Evolutionary conservation across 306 rosid species (phyloP).

Genomic region (Hylodesmum podocarpum): DNA sequence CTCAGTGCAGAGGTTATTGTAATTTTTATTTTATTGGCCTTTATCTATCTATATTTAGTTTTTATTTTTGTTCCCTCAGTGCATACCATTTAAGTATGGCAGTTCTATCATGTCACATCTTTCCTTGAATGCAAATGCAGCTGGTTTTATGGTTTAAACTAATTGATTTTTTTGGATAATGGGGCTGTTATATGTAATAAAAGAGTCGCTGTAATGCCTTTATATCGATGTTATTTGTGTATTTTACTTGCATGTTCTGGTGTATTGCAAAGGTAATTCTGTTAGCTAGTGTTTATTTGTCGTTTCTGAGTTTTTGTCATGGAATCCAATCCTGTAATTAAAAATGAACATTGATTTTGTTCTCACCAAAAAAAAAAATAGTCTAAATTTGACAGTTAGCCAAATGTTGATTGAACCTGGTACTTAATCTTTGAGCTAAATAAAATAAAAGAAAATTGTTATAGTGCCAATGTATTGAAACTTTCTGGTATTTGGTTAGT

Average conservation of each 20-base stretch:
- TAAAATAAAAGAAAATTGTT: not conserved
- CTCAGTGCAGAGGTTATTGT: constrained; percentile 68
- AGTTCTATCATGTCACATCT: not conserved
- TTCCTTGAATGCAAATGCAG: constrained; percentile 5
- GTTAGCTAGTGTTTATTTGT: not conserved
- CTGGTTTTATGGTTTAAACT: not conserved
- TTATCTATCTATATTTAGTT: constrained; percentile 5
- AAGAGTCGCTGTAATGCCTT: not conserved
- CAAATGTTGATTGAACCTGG: not conserved
- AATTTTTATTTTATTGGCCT: constrained; percentile 4
- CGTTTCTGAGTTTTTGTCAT: not conserved
- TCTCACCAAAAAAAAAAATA: not conserved
- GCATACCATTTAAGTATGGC: not conserved
- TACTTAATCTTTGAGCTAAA: not conserved
- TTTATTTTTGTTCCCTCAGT: not conserved
- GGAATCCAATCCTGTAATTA: not conserved
- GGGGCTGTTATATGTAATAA: not conserved
- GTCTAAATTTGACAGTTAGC: not conserved
- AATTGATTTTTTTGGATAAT: not conserved
- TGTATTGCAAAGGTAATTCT: not conserved
- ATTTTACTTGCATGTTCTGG: not conserved
- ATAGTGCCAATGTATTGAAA: not conserved
- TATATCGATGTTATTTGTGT: not conserved
- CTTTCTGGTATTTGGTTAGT: not conserved
- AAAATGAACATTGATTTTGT: not conserved